A percentile compares a stretch with the other conserved stretches of the same genome.
phyloP scores from a whole-genome alignment of 305 asterid genomes.

The Nicotiana rustica region DNA sequence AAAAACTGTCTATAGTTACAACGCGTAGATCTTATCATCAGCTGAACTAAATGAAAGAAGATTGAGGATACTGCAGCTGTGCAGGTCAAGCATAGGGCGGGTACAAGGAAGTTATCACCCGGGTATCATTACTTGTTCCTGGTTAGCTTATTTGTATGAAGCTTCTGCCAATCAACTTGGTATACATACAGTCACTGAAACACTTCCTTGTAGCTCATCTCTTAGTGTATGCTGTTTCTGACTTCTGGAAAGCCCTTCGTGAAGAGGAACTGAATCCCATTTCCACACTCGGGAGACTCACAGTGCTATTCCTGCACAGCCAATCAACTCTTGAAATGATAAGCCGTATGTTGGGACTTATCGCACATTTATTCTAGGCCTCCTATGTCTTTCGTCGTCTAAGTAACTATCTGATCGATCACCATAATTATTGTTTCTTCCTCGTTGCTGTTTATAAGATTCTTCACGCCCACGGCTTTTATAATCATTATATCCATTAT shows the following conservation, averaged over 20 bases:
- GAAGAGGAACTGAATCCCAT: not conserved
- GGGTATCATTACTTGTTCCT: not conserved
- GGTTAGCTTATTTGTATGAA: not conserved
- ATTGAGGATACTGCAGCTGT: not conserved
- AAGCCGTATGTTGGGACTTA: conserved; percentile 38
- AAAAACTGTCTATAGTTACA: not conserved
- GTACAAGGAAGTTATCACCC: not conserved
- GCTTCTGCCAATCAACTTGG: not conserved
- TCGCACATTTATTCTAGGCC: conserved; percentile 78
- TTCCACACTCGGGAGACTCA: not conserved
- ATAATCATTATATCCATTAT: conserved; percentile 43
- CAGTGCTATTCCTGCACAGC: not conserved
- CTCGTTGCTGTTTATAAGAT: conserved; percentile 49
- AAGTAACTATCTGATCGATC: conserved; percentile 51
- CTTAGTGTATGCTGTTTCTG: not conserved
- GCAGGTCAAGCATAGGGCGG: conserved; percentile 12
- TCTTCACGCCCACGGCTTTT: conserved; percentile 51
- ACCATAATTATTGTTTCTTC: conserved; percentile 50
- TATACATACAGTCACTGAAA: not conserved
- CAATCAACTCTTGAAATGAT: conserved; percentile 10
- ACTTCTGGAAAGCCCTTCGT: not conserved
- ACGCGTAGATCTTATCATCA: not conserved
- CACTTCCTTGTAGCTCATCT: not conserved
- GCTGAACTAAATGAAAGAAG: conserved; percentile 15
- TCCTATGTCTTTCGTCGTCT: conserved; percentile 56